Conservation (phyloP, 495 filamentous ascomycete genomes). For the Xylaria bambusicola region DNA sequence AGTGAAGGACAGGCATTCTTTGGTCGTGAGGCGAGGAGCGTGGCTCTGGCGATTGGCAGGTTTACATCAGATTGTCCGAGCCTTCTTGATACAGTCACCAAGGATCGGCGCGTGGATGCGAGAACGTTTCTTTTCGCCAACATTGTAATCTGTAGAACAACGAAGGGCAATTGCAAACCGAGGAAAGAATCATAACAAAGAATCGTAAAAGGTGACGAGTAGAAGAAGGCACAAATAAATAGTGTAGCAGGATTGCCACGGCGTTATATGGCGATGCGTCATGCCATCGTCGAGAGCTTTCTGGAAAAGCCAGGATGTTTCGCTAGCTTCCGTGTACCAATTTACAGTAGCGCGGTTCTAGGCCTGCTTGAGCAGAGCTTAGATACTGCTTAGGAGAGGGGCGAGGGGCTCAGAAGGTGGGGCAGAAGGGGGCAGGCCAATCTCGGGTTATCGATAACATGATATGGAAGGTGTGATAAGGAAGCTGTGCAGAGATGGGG, state of each 20-base stretch:
- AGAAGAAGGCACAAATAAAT: background rate
- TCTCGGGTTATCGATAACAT: too few relatives aligned
- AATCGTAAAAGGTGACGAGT: background rate
- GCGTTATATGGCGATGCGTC: background rate
- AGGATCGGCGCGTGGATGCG: slow-evolving; percentile 37
- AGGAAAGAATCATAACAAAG: background rate
- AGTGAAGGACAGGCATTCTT: slow-evolving; percentile 19
- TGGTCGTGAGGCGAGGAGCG: slow-evolving; percentile 22
- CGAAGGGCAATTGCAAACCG: background rate
- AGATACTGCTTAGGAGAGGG: too few relatives aligned
- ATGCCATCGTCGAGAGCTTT: slow-evolving; percentile 17
- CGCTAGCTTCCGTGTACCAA: too few relatives aligned
- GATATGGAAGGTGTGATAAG: too few relatives aligned
- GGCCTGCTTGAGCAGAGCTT: too few relatives aligned
- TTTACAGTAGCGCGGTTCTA: too few relatives aligned
- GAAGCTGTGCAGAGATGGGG: too few relatives aligned
- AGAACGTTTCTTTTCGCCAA: slow-evolving; percentile 41
- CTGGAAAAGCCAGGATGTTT: slow-evolving; percentile 17
- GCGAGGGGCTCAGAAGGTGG: too few relatives aligned
- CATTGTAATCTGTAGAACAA: slow-evolving; percentile 28
- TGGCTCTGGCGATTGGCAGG: slow-evolving; percentile 28
- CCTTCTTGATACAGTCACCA: slow-evolving; percentile 35
- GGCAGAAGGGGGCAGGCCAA: too few relatives aligned
- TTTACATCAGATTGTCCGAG: slow-evolving; percentile 24
- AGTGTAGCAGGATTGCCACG: background rate